Base-by-base conservation (phyloP, 1,284 basidiomycete genomes). In the Cutaneotrichosporon sp. region DNA sequence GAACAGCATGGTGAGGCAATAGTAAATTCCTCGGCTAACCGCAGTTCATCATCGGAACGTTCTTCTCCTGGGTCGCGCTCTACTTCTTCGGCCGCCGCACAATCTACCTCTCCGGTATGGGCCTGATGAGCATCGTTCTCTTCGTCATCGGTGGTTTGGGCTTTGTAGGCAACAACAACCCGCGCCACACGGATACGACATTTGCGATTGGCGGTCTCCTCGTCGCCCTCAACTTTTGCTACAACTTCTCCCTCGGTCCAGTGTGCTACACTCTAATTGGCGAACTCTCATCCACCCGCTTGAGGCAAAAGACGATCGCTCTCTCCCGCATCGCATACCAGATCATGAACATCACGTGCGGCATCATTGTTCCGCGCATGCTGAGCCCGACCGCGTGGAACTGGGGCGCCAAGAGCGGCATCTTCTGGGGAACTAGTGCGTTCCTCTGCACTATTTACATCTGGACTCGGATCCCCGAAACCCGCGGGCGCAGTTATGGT, bases 281-380 rank as follows among this genome's bases (percentile, higher is more conserved):
- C 31, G 81, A 81, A 56, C 68, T 81, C 34, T 67, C 72, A 0
- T 77, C 78, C n/a, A 80, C 78, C 5, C 73, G 79, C 18, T 71
- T 81, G 2, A 59, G 66, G 49, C 58, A 64, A 31, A 84, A 83
- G 72, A 79, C 83, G 0, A 78, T 84, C 69, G 83, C 78, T 1
- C 77, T 84, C 26, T 75, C 81, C 13, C 77, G 83, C 21, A 79
- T 79, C 63, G 67, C 76, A 5, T 84, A 83, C 59, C 60, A 68
- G 55, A 58, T 69, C 52, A 67, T 67, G 62, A 67, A 66, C 73
- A 79, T 76, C 56, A 71, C 79, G 36, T 61, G 61, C 34, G 69
- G 66, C 14, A 68, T 68, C 57, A 66, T 70, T 22, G 65, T 63
- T 8, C 59, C 59, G 9, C 58, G 63, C 32, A 64, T 64, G 63